Conservation (phyloP, 495 filamentous ascomycete species). For the Cercophora scortea region DNA sequence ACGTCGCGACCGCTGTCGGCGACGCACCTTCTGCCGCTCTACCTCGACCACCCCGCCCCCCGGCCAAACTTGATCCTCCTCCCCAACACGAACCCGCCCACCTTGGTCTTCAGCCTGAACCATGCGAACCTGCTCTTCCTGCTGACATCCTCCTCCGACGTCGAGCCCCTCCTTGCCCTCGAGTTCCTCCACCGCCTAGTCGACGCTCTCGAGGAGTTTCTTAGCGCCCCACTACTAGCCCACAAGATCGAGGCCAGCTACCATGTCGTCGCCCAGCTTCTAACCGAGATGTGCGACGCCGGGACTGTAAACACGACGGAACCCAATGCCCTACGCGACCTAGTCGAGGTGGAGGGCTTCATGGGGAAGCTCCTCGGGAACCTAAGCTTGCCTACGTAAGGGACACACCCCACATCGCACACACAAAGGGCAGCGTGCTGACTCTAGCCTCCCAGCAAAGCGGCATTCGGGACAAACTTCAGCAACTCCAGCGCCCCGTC, state of each 20-base stretch:
- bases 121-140: conserved; percentile 87
- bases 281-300: conserved; percentile 95
- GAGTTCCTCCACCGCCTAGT: conserved; percentile 92
- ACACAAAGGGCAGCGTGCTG: too few species aligned
- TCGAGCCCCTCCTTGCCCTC: conserved; percentile 86
- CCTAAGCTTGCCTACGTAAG: conserved; percentile 70
- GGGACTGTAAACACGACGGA: conserved; percentile 87
- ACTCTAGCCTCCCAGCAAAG: conserved; percentile 5
- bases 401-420: not conserved
- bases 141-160: conserved; percentile 70
- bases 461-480: conserved; percentile 10
- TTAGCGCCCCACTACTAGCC: conserved; percentile 80
- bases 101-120: conserved; percentile 75
- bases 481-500: conserved; percentile 19
- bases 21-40: conserved; percentile 69
- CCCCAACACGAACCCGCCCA: conserved; percentile 74
- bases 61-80: conserved; percentile 82
- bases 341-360: conserved; percentile 82
- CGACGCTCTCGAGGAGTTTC: conserved; percentile 90
- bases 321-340: conserved; percentile 83
- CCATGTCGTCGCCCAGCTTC: conserved; percentile 87
- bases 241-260: conserved; percentile 82
- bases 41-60: conserved; percentile 74
- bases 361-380: conserved; percentile 87
- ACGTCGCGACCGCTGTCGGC: conserved; percentile 72